Base-by-base conservation (phyloP, 1,139 yeast species). In the Sugiyamaella paludigena region DNA sequence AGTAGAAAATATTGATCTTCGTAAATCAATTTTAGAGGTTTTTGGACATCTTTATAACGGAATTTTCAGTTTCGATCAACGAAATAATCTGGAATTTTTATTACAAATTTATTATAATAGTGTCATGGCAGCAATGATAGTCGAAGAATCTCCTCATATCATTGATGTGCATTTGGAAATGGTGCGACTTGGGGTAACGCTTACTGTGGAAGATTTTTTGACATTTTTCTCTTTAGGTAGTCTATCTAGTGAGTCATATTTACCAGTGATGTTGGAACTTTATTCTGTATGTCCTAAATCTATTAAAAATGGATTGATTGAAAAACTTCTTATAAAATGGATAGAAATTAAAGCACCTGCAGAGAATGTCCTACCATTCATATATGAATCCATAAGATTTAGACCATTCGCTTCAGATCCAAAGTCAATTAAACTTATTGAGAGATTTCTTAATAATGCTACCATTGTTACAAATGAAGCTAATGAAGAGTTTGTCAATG, bases 131-230 rank as follows among this genome's bases (percentile, higher is more conserved):
- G 19, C 24, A n/a, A 13, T 45, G n/a, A 38, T 45, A 8, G 15
- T 38, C 8, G 16, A 45, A 12, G 48, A 37, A 15, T 13, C 29
- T 19, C 48, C 48, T 7, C 29, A 26, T 7, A 13, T 45, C 24
- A 27, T 45, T 7, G 43, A 38, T 28, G 31, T 38, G 2, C 48
- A 45, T 11, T 29, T 42, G 11, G 40, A 42, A 36, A 42, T 42
- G 40, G 37, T 15, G 11, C 36, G 12, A 7, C 12, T 29, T 29
- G 45, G 40, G 5, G 9, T 42, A 10, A 24, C 29, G 8, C 45
- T 40, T 7, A 42, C 30, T 5, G 7, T 15, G 2, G 40, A 42
- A 8, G 45, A 24, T 6, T 4, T 15, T 8, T 26, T 12, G 7
- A 42, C 24, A n/a, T 9, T 36, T n/a, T 28, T 42, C 31, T 26